Evolutionary conservation across 345 rosid species (phyloP).

Genomic region (Eucalyptus victrix): DNA sequence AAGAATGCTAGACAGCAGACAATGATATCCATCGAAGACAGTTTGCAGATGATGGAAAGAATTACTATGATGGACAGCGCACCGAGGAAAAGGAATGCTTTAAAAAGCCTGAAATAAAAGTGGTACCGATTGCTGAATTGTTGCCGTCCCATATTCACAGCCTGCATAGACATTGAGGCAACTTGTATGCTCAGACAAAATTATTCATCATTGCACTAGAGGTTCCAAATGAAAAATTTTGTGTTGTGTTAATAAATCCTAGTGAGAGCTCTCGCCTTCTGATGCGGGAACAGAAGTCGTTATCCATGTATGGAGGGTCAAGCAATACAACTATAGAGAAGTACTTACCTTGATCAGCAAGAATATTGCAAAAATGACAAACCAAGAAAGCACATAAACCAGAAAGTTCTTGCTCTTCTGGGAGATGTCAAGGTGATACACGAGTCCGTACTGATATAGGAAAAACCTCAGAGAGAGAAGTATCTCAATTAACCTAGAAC

Average conservation of each 20-base stretch:
- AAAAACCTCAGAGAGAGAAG: constrained; percentile 80
- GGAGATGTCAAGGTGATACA: constrained; percentile 94
- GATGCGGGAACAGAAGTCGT: not conserved
- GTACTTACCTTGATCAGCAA: constrained; percentile 63
- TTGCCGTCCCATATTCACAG: constrained; percentile 76
- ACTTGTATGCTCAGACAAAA: not conserved
- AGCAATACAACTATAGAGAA: not conserved
- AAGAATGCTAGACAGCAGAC: constrained; percentile 84
- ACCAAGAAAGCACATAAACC: constrained; percentile 90
- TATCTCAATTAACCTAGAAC: constrained; percentile 64
- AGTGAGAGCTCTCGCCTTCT: not conserved
- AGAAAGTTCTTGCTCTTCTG: constrained; percentile 70
- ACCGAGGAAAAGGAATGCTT: constrained; percentile 79
- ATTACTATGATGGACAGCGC: constrained; percentile 44
- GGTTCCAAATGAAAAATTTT: not conserved
- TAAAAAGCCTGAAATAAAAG: constrained; percentile 62
- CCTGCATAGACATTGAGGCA: constrained; percentile 27
- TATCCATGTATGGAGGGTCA: not conserved
- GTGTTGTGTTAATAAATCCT: not conserved
- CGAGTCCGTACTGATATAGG: constrained; percentile 92
- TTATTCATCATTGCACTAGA: not conserved
- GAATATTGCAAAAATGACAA: constrained; percentile 72
- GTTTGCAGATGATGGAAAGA: constrained; percentile 57
- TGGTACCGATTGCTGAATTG: constrained; percentile 70
- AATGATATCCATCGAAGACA: constrained; percentile 59